Conservation (phyloP, 768 basidiomycete species). For the Rhodocollybia butyracea region DNA sequence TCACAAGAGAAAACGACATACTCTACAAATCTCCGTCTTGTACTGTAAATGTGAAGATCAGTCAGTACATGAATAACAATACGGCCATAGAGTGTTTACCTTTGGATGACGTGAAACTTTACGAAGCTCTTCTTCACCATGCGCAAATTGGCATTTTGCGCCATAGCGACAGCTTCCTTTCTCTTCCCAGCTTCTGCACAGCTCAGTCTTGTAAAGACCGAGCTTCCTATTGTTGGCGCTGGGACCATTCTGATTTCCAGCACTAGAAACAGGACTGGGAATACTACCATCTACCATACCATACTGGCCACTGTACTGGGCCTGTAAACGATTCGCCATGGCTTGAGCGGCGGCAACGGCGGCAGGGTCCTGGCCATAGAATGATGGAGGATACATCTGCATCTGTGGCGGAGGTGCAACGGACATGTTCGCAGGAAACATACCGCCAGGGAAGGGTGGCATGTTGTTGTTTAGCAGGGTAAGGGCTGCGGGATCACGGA, state of each 20-base stretch:
- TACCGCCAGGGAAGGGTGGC: slow-evolving; percentile 53
- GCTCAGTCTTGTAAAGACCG: slow-evolving; percentile 86
- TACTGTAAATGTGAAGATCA: slow-evolving; percentile 52
- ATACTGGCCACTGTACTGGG: slow-evolving; percentile 57
- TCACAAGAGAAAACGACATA: slow-evolving; percentile 29
- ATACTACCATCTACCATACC: slow-evolving; percentile 32
- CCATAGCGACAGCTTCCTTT: slow-evolving; percentile 86
- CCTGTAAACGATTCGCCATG: slow-evolving; percentile 62
- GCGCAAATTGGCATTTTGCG: slow-evolving; percentile 89
- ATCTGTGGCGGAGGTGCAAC: slow-evolving; percentile 41
- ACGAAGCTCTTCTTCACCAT: slow-evolving; percentile 86
- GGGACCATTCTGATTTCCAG: slow-evolving; percentile 55
- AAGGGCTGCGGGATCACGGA: slow-evolving; percentile 69
- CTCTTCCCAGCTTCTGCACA: slow-evolving; percentile 92
- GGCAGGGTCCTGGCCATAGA: slow-evolving; percentile 61
- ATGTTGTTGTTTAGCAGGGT: slow-evolving; percentile 57
- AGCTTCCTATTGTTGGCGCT: slow-evolving; percentile 91
- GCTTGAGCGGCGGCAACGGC: slow-evolving; percentile 38
- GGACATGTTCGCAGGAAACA: slow-evolving; percentile 52
- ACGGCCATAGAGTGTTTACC: slow-evolving; percentile 37
- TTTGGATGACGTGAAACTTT: slow-evolving; percentile 87
- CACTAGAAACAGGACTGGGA: slow-evolving; percentile 36
- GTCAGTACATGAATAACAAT: slow-evolving; percentile 11
- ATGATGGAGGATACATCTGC: slow-evolving; percentile 69
- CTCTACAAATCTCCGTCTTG: slow-evolving; percentile 92